Evolutionary conservation across 2,329 filamentous ascomycete genomes (phyloP).

Genomic region (Rutstroemia sydowiana): DNA sequence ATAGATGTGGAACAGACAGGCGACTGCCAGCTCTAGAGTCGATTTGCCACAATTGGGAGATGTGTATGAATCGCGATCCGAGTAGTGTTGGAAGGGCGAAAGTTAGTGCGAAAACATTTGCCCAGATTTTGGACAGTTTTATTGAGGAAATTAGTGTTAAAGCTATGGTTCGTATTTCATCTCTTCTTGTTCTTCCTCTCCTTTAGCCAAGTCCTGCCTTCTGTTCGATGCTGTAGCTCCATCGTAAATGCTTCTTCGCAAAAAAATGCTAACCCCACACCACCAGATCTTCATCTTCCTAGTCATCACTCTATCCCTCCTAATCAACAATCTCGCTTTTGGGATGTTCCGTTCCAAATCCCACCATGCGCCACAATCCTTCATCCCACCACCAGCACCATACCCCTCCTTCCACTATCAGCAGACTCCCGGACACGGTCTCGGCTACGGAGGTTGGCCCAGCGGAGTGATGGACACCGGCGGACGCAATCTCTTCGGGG

Average conservation of each 20-base stretch:
- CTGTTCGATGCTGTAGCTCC: too few species aligned
- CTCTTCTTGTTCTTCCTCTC: not conserved
- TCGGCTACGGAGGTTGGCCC: slow-evolving; percentile 14
- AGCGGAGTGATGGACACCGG: not conserved
- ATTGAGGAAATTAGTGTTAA: slow-evolving; percentile 87
- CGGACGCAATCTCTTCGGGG: not conserved
- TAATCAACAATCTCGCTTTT: slow-evolving; percentile 45
- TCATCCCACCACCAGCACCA: slow-evolving; percentile 17
- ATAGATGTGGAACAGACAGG: slow-evolving; percentile 61
- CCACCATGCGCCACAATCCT: slow-evolving; percentile 6
- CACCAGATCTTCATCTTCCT: slow-evolving; percentile 44
- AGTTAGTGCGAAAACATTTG: slow-evolving; percentile 80
- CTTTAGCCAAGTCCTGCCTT: not conserved
- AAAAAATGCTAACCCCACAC: not conserved
- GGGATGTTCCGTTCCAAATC: slow-evolving; percentile 28
- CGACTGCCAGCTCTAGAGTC: slow-evolving; percentile 65
- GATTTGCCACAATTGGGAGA: slow-evolving; percentile 73
- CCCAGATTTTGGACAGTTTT: slow-evolving; percentile 89
- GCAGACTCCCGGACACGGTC: not conserved
- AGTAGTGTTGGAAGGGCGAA: slow-evolving; percentile 69
- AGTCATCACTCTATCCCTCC: slow-evolving; percentile 40
- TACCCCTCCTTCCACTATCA: slow-evolving; percentile 14
- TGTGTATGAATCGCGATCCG: slow-evolving; percentile 82
- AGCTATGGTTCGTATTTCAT: slow-evolving; percentile 48
- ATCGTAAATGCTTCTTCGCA: not conserved